Percentiles rank a stretch among this genome's conserved stretches.
phyloP scores from a whole-genome alignment of 2,329 filamentous ascomycete species.

The Cladophialophora chaetospira region DNA sequence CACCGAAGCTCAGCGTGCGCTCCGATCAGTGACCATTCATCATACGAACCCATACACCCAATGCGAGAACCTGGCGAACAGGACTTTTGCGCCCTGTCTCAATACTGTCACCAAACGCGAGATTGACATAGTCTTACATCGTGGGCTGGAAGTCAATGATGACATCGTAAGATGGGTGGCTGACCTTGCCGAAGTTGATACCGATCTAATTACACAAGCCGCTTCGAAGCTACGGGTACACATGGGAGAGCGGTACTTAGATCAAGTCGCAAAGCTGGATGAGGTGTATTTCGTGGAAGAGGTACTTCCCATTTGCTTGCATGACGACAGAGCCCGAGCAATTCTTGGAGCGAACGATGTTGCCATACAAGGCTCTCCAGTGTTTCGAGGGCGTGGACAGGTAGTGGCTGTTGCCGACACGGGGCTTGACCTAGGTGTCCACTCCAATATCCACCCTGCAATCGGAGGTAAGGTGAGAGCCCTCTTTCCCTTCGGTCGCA shows the following conservation, averaged over 20 bases:
- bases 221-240: not conserved
- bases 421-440: not conserved
- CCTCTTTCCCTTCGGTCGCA: not conserved
- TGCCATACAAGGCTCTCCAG: not conserved
- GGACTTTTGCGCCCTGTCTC: too few relatives aligned
- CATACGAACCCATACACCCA: too few relatives aligned
- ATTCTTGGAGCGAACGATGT: not conserved
- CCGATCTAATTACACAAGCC: too few relatives aligned
- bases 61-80: too few relatives aligned
- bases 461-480: conserved; percentile 23
- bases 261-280: not conserved
- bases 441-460: conserved; percentile 3
- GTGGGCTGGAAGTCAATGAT: too few relatives aligned
- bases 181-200: too few relatives aligned
- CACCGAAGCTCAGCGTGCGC: too few relatives aligned
- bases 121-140: too few relatives aligned
- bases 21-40: too few relatives aligned
- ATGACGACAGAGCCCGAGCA: not conserved
- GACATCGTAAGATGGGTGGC: too few relatives aligned
- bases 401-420: not conserved
- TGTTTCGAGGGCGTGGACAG: not conserved
- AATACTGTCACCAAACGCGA: too few relatives aligned
- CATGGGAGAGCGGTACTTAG: not conserved
- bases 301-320: not conserved
- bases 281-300: not conserved